Evolutionary conservation across 2,329 filamentous ascomycete genomes (phyloP).

Genomic region (Stagonosporopsis cucurbitacearum): DNA sequence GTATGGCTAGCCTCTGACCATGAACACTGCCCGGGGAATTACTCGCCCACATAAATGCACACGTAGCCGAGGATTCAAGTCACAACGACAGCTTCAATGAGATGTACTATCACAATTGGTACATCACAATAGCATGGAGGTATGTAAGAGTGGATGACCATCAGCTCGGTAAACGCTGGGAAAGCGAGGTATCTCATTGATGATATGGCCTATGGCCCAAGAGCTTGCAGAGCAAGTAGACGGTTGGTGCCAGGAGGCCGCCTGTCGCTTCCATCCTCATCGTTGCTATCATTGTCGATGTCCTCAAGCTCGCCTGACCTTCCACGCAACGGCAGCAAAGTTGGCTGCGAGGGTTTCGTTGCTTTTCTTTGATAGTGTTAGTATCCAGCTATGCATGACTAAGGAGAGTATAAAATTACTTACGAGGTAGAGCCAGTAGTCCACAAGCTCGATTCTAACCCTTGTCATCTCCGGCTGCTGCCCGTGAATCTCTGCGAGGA

Average conservation of each 20-base stretch:
- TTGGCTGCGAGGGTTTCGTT: background rate
- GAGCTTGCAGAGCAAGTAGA: background rate
- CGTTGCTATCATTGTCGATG: background rate
- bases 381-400: background rate
- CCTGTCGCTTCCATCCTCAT: background rate
- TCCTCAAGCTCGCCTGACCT: background rate
- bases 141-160: background rate
- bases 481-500: background rate
- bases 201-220: background rate
- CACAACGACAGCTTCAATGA: background rate
- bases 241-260: background rate
- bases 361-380: too few relatives aligned
- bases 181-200: background rate
- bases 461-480: background rate
- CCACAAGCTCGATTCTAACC: background rate
- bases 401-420: background rate
- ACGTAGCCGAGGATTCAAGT: too few relatives aligned
- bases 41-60: background rate
- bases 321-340: background rate
- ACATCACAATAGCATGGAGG: background rate
- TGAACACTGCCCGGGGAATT: too few relatives aligned
- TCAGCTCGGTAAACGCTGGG: background rate
- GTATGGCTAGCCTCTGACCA: too few relatives aligned
- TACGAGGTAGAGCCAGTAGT: background rate
- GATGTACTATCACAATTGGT: background rate